Base-by-base conservation (phyloP, 169 alveolate species). In the Theileria luwenshuni region DNA sequence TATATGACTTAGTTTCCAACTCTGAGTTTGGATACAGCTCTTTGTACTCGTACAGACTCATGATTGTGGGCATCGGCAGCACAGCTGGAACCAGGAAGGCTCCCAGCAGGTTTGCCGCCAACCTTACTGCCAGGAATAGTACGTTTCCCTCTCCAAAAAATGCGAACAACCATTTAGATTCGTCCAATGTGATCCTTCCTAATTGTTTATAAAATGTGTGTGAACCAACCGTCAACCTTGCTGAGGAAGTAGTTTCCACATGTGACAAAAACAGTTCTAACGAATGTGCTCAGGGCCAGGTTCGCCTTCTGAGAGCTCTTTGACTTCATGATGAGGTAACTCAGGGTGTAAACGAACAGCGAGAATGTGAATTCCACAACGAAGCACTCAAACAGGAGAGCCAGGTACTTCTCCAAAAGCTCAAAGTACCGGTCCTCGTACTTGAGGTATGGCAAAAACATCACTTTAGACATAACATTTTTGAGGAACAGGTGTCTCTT, bases 301-400 rank as follows among this genome's bases (percentile, higher is more conserved):
- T 28, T 19, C 15, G 58, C 74, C 42, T 35, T 41, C 6, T 32
- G 51, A 15, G 47, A 35, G 21, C 42, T 49, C 12, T 58, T 56
- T 2, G 62, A 60, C 8, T 52, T 75, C 48, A 79, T 15, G 23
- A 41, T 8, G 19, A 51, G 54, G 25, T 54, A 41, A 30, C 64
- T 28, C 38, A 64, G 65, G 10, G 60, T 25, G 54, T 79, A 79
- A n/a, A 72, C 33, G 8, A 67, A 64, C 41, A 62, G 27, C 17
- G 64, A 79, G 56, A 59, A 69, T 38, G 58, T 28, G 63, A 79
- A 69, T 75, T 79, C 87, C 1, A 79, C 75, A n/a, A 42, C 51
- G 47, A 79, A 79, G 27, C 32, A 23, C 51, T 79, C 87, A 19
- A 79, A 23, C 30, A 71, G 62, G 30, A 62, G 3, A 15, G 70